Evolutionary conservation across 345 rosid genomes (phyloP), one percentile per base, ranked within the genome.

Genomic region (Diplotaxis tenuifolia): DNA sequence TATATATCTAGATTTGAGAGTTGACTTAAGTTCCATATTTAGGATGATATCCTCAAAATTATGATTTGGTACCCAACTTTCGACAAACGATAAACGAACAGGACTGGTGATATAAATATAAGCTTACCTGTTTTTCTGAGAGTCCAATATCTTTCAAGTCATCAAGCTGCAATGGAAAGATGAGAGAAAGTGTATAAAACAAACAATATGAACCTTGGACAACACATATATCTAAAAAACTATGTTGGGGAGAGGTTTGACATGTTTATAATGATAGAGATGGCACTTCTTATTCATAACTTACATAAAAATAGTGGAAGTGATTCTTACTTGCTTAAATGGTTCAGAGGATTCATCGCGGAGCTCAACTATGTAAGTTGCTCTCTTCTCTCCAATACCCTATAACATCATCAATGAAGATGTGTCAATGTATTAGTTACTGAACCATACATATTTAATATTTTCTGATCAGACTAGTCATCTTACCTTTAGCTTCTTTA

Each of bases 371-470:
- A 92, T 86, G 80, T 58, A 79, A 6, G 77, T 77, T 0, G 98
- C 98, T 77, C 96, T 83, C 79, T 84, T 92, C 65, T 88, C 94
- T 75, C 94, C 94, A 16, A 92, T 89, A 59, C 97, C 97, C 97
- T 92, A 28, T 76, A 42, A 72, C 62, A 60, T 61, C 49, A 56
- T 32, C 40, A 50, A 57, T 21, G 20, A 40, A 70, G 6, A 18
- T 6, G 8, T 72, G 14, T 12, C 25, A 23, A 28, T 15, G 29
- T 16, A 40, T 58, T 58, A 76, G 5, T 15, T 59, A 71, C 16
- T 25, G 19, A 12, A 42, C 47, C 36, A 63, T 23, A 57, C 45
- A 22, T 21, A 65, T 18, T 22, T 19, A 8, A 56, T 14, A 15
- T 25, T 16, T 23, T 34, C 6, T 49, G 32, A 50, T 56, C n/a